Base-by-base conservation (phyloP, 2,329 filamentous ascomycete species). In the Cadophora luteo-olivacea region DNA sequence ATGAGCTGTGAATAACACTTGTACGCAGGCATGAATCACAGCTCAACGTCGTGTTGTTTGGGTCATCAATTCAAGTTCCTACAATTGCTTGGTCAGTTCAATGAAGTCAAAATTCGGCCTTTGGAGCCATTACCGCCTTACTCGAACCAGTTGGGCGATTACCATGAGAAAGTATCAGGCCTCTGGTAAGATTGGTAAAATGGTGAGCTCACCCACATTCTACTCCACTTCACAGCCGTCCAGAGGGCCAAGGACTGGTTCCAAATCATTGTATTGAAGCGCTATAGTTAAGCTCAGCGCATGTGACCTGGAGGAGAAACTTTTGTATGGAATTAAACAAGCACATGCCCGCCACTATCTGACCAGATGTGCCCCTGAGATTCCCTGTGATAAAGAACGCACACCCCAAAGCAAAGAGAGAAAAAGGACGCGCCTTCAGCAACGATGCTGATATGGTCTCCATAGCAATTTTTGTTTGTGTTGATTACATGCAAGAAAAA, bases 261-360 rank as follows among this genome's bases (percentile, higher is more conserved):
- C 61, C 57, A 70, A 71, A 70, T 66, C 68, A 71, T 70, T 58
- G 62, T 57, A 69, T 72, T 72, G 61, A 60, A 61, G 29, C 66
- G 68, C 64, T 67, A 65, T 68, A 72, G 32, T 49, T 67, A 69
- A 52, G 55, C 25, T 62, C 60, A 54, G 41, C 54, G 57, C 36
- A 61, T 61, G 29, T 67, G 55, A 58, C 4, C 38, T 36, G 45
- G 24, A 48, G 62, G 25, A 38, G 67, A 66, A 74, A 69, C 68
- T 73, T 73, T 73, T 73, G 63, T 65, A 49, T 68, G 24, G 62
- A 63, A 64, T 55, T 51, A 41, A 67, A 55, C 29, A 70, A 45
- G 68, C 64, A 72, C 69, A 69, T 66, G 64, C 66, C 66, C 63
- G 65, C 64, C 68, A 67, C 22, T 66, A 33, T 49, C 66, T 64